A percentile compares a stretch with the other conserved stretches of the same genome.
These are phyloP conservation scores for Paxillus involutus DNA, from an alignment of 768 basidiomycete species.

Conservation along the genomic window DNA sequence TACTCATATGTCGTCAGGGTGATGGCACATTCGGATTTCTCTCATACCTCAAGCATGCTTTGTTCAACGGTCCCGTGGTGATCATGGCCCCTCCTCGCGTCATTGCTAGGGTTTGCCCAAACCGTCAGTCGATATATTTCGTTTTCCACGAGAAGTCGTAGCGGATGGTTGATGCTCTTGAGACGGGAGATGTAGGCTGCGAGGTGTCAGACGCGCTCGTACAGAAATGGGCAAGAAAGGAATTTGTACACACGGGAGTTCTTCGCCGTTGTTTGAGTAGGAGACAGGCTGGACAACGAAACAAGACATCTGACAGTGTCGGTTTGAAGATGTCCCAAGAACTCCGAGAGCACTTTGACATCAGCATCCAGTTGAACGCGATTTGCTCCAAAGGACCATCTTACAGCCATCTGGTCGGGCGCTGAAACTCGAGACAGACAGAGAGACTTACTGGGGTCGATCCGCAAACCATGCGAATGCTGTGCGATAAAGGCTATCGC, in stretches of 20 bases:
- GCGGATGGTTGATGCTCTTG: slow-evolving; percentile 65
- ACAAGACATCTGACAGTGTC: slow-evolving; percentile 65
- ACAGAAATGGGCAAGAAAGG: neutral
- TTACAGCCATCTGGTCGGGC: slow-evolving; percentile 29
- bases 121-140: slow-evolving; percentile 85
- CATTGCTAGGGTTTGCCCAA: slow-evolving; percentile 88
- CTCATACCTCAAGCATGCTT: slow-evolving; percentile 59
- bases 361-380: slow-evolving; percentile 89
- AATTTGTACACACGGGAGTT: slow-evolving; percentile 38
- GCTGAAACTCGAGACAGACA: neutral
- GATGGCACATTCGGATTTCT: neutral
- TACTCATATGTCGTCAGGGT: slow-evolving; percentile 25
- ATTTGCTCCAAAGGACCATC: slow-evolving; percentile 97
- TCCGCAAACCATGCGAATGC: slow-evolving; percentile 94
- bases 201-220: slow-evolving; percentile 6
- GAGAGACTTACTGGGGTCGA: slow-evolving; percentile 75
- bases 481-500: slow-evolving; percentile 73
- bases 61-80: slow-evolving; percentile 56
- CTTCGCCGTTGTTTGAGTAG: slow-evolving; percentile 44
- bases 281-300: slow-evolving; percentile 62
- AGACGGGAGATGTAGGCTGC: slow-evolving; percentile 61
- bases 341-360: slow-evolving; percentile 83
- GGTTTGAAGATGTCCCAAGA: slow-evolving; percentile 71
- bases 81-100: slow-evolving; percentile 66
- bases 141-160: slow-evolving; percentile 86